A percentile compares a stretch with the other conserved stretches of the same genome.
Conservation (phyloP, 176 grass and related monocot species). For the Lolium rigidum region DNA sequence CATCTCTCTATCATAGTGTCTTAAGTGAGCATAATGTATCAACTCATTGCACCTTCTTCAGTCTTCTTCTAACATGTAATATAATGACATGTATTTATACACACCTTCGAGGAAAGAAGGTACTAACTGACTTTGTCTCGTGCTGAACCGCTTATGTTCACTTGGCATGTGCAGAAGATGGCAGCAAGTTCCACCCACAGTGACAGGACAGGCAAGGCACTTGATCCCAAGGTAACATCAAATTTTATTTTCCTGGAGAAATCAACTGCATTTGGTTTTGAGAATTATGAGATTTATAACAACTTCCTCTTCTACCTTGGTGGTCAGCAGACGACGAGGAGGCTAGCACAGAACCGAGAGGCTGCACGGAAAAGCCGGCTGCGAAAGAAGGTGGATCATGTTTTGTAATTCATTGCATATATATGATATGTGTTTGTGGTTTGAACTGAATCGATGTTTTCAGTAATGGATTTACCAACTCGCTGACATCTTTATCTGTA, state of each 20-base stretch:
- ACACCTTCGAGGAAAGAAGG: background rate
- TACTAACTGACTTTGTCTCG: background rate
- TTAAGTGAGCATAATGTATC: slow-evolving; percentile 17
- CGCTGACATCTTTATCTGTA: slow-evolving; percentile 25
- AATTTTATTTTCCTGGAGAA: background rate
- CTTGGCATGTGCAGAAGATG: slow-evolving; percentile 58
- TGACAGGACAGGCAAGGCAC: slow-evolving; percentile 59
- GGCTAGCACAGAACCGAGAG: slow-evolving; percentile 92
- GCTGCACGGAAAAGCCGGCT: slow-evolving; percentile 89
- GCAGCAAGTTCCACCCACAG: slow-evolving; percentile 44
- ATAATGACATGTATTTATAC: background rate
- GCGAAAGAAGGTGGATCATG: slow-evolving; percentile 71
- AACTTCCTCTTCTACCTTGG: slow-evolving; percentile 6
- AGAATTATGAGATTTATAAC: slow-evolving; percentile 11
- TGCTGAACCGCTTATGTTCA: slow-evolving; percentile 4
- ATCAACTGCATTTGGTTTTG: slow-evolving; percentile 16
- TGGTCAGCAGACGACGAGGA: slow-evolving; percentile 61
- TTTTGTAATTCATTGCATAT: background rate
- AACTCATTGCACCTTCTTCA: background rate
- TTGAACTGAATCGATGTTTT: background rate
- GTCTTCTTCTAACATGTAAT: slow-evolving; percentile 14
- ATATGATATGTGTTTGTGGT: background rate
- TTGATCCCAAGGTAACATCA: slow-evolving; percentile 65
- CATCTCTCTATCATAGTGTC: background rate
- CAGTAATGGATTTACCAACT: slow-evolving; percentile 5